These are phyloP conservation scores for Davidsoniella australis DNA, from an alignment of 2,329 filamentous ascomycete species.

Conservation along the genomic window DNA sequence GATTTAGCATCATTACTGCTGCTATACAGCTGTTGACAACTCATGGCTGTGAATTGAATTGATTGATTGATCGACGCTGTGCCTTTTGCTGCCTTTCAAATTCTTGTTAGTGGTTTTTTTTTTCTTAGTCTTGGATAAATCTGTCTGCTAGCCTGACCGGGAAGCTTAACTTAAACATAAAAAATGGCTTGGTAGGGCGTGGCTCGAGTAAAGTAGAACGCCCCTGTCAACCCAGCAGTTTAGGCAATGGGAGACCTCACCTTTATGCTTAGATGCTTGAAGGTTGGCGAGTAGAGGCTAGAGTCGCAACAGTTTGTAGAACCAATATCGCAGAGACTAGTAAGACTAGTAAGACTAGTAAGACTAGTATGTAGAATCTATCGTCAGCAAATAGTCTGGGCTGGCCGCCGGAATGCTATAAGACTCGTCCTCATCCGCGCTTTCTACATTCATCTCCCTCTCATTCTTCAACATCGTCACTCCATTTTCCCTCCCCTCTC, in stretches of 20 bases:
- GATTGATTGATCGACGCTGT: too few relatives aligned
- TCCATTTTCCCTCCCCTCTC: not conserved
- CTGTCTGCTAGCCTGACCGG: too few relatives aligned
- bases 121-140: too few relatives aligned
- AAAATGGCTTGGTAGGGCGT: too few relatives aligned
- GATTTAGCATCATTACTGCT: too few relatives aligned
- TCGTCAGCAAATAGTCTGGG: not conserved
- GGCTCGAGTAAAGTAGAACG: too few relatives aligned
- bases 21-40: too few relatives aligned
- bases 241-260: not conserved
- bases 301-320: not conserved
- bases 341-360: too few relatives aligned
- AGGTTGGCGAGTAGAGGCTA: not conserved
- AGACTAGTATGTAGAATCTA: not conserved
- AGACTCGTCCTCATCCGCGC: not conserved
- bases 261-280: not conserved
- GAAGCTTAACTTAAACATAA: too few relatives aligned
- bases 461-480: constrained; percentile 2
- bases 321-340: not conserved
- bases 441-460: constrained; percentile 2
- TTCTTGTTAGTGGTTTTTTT: too few relatives aligned
- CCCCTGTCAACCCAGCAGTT: not conserved
- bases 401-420: constrained; percentile 9
- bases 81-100: too few relatives aligned
- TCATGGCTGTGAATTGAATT: too few relatives aligned